Base-by-base conservation (phyloP, 371 early-diverging fungal genomes). In the Amoeboradix gromovi region DNA sequence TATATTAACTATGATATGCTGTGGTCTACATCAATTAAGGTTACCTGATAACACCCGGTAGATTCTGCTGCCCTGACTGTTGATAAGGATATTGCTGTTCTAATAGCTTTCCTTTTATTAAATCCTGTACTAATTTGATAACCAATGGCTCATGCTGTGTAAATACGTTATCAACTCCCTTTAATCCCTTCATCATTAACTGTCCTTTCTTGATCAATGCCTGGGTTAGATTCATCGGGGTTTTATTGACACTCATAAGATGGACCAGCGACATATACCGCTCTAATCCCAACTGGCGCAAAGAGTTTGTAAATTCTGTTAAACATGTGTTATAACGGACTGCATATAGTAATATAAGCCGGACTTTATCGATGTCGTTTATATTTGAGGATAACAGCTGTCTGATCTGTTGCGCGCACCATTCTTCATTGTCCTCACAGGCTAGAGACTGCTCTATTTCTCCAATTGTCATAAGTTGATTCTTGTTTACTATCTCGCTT, bases 161-260 rank as follows among this genome's bases (percentile, higher is more conserved):
- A 75, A 93, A 96, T 16, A 96, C 94, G 72, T 94, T 94, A 70
- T 94, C 95, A n/a, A 91, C 91, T 1, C 94, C 97, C 80, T 87
- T 73, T 31, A 75, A 71, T 1, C 77, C 74, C 48, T 71, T 72
- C 69, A 75, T 72, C 17, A 1, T 32, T 68, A 30, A 12, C 29
- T 65, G 29, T 67, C 29, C 29, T n/a, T 67, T 67, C 1, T 71
- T 32, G 22, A 48, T 31, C 72, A 17, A 0, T 30, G 31, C 67
- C 17, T 28, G 22, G 31, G 72, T 32, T 22, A n/a, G 27, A 1
- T 74, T 32, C 29, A 17, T 1, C 17, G 0, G 69, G n/a, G 30
- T 30, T 22, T 12, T 1, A 30, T 48, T 65, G 74, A 81, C 75
- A 81, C 86, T 86, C 1, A 79, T 74, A 70, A 87, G 85, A 69